A percentile compares a stretch with the other conserved stretches of the same genome.
phyloP scores from a whole-genome alignment of 2,329 filamentous ascomycete genomes.

The Zymoseptoria brevis region DNA sequence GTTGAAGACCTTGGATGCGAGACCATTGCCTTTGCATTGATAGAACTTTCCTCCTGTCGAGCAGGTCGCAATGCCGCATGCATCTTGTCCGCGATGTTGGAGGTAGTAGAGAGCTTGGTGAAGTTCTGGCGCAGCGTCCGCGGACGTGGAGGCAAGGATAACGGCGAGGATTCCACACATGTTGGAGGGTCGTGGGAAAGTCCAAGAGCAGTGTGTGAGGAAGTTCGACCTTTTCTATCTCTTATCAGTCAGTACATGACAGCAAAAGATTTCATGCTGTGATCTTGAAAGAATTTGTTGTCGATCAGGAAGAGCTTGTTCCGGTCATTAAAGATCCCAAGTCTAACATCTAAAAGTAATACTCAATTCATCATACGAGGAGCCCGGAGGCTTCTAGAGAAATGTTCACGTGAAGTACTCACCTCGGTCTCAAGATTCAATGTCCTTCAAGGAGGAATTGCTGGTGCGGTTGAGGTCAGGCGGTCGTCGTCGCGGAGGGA shows the following conservation, averaged over 20 bases:
- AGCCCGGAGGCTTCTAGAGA: neutral
- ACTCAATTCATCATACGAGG: neutral
- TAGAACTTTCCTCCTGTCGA: conserved; percentile 70
- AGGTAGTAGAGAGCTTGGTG: conserved; percentile 32
- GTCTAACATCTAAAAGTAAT: conserved; percentile 19
- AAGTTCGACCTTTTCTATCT: neutral
- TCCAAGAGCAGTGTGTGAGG: neutral
- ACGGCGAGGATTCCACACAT: conserved; percentile 48
- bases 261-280: neutral
- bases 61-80: conserved; percentile 72
- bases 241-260: conserved; percentile 3
- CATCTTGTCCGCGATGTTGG: conserved; percentile 71
- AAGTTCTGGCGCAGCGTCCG: conserved; percentile 30
- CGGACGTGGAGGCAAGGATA: conserved; percentile 38
- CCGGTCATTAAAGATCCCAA: conserved; percentile 12
- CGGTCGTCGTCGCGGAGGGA: neutral
- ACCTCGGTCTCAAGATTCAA: neutral
- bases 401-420: neutral
- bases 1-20: conserved; percentile 77
- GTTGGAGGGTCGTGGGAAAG: conserved; percentile 15
- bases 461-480: neutral
- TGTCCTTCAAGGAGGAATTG: neutral
- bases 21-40: conserved; percentile 84
- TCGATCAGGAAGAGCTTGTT: conserved; percentile 11
- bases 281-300: neutral